A percentile compares a stretch with the other conserved stretches of the same genome.
Conservation (phyloP, 768 basidiomycete genomes). For the Russula compacta region DNA sequence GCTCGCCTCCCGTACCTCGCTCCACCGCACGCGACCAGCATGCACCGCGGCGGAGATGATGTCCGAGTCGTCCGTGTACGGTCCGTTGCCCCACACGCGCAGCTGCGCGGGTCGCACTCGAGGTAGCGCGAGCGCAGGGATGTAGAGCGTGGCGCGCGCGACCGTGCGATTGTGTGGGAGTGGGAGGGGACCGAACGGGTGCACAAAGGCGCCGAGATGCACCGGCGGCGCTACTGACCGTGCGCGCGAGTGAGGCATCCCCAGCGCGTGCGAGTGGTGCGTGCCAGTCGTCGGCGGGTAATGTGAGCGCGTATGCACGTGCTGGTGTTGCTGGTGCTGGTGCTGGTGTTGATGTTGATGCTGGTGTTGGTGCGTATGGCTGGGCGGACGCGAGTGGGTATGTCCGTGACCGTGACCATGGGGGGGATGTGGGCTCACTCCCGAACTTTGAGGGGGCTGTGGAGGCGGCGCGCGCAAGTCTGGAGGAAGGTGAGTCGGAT, state of each 20-base stretch:
- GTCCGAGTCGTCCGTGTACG: constrained; percentile 72
- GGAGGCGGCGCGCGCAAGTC: constrained; percentile 4
- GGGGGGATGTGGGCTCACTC: constrained; percentile 15
- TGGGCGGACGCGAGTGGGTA: constrained; percentile 20
- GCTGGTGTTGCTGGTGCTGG: constrained; percentile 18
- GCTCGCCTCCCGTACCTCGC: constrained; percentile 31
- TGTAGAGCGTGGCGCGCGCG: constrained; percentile 41
- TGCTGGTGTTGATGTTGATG: constrained; percentile 22
- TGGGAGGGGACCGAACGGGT: constrained; percentile 50
- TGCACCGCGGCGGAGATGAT: constrained; percentile 62
- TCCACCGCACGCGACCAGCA: constrained; percentile 44
- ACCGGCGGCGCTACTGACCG: constrained; percentile 19
- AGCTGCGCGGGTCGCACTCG: constrained; percentile 42
- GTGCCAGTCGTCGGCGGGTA: neutral
- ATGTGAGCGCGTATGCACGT: constrained; percentile 14
- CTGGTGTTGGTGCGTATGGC: constrained; percentile 22
- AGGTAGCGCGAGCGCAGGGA: constrained; percentile 53
- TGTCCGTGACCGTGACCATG: constrained; percentile 21
- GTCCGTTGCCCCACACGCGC: constrained; percentile 61
- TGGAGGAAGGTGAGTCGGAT: neutral
- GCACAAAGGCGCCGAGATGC: constrained; percentile 50
- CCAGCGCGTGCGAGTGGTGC: neutral
- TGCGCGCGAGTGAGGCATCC: constrained; percentile 2
- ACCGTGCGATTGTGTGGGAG: constrained; percentile 26
- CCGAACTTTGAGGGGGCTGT: neutral